These are phyloP conservation scores for Flaveria trinervia DNA, from an alignment of 129 eudicot species.

Conservation along the genomic window DNA sequence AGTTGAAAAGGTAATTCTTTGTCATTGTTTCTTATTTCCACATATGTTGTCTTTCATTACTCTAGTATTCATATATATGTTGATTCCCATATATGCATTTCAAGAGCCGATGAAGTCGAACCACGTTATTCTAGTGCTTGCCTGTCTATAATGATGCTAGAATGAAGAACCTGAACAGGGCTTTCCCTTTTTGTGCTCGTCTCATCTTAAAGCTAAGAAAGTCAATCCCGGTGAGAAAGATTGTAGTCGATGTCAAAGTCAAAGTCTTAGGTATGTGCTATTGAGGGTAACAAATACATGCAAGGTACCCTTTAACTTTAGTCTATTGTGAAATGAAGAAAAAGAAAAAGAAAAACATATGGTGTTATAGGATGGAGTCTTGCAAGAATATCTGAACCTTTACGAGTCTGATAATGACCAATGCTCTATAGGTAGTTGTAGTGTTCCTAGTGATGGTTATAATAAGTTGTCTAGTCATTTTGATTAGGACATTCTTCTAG, in stretches of 20 bases:
- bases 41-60: background rate
- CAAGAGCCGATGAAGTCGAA: constrained; percentile 29
- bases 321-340: background rate
- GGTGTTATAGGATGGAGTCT: too few species aligned
- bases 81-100: constrained; percentile 35
- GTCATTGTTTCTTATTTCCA: constrained; percentile 11
- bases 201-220: constrained; percentile 44
- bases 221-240: constrained; percentile 45
- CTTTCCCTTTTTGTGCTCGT: constrained; percentile 38
- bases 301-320: constrained; percentile 43
- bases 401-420: too few species aligned
- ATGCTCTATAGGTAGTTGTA: too few species aligned
- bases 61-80: background rate
- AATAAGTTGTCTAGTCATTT: too few species aligned
- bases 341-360: too few species aligned
- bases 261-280: constrained; percentile 61
- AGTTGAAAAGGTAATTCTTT: constrained; percentile 23
- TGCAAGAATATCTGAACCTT: too few species aligned
- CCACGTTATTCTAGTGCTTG: constrained; percentile 29
- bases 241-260: constrained; percentile 35
- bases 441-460: too few species aligned
- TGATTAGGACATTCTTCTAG: too few species aligned
- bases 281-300: constrained; percentile 56
- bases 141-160: constrained; percentile 29
- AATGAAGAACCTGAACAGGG: constrained; percentile 46